Conservation (phyloP, 257 asterid species). For the Coffea eugenioides region DNA sequence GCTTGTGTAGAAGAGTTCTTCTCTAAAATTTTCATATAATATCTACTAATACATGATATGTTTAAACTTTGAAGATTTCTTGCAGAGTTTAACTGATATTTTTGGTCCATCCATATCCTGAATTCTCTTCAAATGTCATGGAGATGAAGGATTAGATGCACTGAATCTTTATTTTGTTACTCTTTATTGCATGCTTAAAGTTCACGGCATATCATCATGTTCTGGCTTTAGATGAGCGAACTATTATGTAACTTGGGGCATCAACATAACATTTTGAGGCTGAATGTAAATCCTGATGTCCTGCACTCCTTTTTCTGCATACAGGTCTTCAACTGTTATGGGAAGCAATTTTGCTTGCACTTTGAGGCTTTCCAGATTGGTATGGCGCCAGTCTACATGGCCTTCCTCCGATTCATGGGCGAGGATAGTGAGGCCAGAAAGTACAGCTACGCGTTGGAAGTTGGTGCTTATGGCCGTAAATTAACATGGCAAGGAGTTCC, state of each 20-base stretch:
- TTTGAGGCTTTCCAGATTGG: slow-evolving; percentile 83
- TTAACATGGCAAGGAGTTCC: slow-evolving; percentile 86
- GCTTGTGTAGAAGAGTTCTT: not conserved
- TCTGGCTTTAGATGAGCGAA: not conserved
- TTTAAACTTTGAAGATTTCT: not conserved
- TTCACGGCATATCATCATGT: not conserved
- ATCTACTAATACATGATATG: not conserved
- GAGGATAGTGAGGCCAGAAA: slow-evolving; percentile 67
- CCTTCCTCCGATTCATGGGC: slow-evolving; percentile 90
- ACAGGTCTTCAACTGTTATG: slow-evolving; percentile 88
- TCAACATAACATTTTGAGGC: too few species aligned
- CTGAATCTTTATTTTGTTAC: not conserved
- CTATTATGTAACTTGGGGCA: not conserved
- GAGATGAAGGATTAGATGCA: not conserved
- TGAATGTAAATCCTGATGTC: not conserved
- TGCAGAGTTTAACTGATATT: not conserved
- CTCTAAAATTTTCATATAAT: not conserved
- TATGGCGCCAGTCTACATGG: slow-evolving; percentile 72
- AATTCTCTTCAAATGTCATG: not conserved
- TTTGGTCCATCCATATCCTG: not conserved
- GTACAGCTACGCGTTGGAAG: slow-evolving; percentile 74
- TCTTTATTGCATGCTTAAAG: not conserved
- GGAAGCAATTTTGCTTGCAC: slow-evolving; percentile 73
- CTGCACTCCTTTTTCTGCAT: not conserved
- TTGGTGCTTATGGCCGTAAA: slow-evolving; percentile 70